These are phyloP conservation scores for Ogataea pilisensis DNA, from an alignment of 805 yeast species.

Conservation along the genomic window DNA sequence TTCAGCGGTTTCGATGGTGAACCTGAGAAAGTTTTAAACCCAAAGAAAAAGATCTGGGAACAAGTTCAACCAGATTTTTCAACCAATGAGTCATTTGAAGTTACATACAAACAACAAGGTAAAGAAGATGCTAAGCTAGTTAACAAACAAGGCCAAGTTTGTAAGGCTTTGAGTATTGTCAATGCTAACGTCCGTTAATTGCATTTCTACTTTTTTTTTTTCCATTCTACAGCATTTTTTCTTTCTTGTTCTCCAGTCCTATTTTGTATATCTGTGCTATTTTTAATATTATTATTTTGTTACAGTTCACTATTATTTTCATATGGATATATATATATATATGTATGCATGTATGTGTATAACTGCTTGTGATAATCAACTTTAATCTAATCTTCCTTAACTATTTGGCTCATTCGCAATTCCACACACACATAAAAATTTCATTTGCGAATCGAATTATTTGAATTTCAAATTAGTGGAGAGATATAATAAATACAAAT, in stretches of 20 bases:
- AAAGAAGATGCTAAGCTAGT: slow-evolving; percentile 69
- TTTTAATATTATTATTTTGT: too few relatives aligned
- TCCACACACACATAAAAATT: too few relatives aligned
- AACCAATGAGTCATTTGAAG: slow-evolving; percentile 72
- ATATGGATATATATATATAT: too few relatives aligned
- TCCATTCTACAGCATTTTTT: background rate
- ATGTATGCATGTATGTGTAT: too few relatives aligned
- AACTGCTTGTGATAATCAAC: too few relatives aligned
- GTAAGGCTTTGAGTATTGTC: slow-evolving; percentile 68
- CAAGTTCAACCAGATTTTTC: slow-evolving; percentile 87
- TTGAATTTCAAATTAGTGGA: background rate
- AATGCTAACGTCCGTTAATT: slow-evolving; percentile 74
- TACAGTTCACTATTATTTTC: too few relatives aligned
- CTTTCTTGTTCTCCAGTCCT: background rate
- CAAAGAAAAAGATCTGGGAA: slow-evolving; percentile 98
- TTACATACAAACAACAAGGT: slow-evolving; percentile 75
- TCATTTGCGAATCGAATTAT: background rate
- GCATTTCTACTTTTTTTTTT: too few relatives aligned
- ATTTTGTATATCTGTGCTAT: too few relatives aligned
- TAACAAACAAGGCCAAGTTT: slow-evolving; percentile 72
- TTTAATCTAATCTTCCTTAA: too few relatives aligned
- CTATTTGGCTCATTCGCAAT: too few relatives aligned
- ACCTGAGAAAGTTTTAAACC: slow-evolving; percentile 90
- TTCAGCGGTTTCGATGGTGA: slow-evolving; percentile 86
- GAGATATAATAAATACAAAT: too few relatives aligned